Evolutionary conservation across 2,329 filamentous ascomycete species (phyloP).

Genomic region (Bipolaris sorokiniana): DNA sequence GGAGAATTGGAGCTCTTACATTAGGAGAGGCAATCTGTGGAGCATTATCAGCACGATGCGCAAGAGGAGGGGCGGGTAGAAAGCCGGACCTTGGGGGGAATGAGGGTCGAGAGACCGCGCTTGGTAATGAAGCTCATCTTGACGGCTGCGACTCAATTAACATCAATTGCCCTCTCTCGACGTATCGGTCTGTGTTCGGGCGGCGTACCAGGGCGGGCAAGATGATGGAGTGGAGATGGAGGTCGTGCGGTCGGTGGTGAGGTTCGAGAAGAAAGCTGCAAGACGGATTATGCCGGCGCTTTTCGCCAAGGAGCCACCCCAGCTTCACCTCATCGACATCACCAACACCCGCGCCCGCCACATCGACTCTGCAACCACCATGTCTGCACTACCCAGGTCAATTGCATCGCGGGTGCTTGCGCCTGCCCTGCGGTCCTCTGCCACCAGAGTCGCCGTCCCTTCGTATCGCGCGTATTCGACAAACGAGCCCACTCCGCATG

Average conservation of each 20-base stretch:
- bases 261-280: constrained; percentile 41
- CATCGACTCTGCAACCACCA: constrained; percentile 35
- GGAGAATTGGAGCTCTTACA: constrained; percentile 62
- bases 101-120: constrained; percentile 95
- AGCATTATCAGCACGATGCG: constrained; percentile 46
- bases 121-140: constrained; percentile 93
- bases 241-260: constrained; percentile 38
- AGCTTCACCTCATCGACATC: constrained; percentile 34
- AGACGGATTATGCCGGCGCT: constrained; percentile 34
- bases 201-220: constrained; percentile 46
- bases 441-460: constrained; percentile 30
- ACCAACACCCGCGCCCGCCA: constrained; percentile 21
- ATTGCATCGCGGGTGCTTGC: constrained; percentile 51
- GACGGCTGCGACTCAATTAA: constrained; percentile 53
- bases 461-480: constrained; percentile 43
- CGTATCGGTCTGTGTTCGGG: constrained; percentile 13
- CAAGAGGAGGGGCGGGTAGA: constrained; percentile 13
- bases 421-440: constrained; percentile 38
- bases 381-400: constrained; percentile 50
- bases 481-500: constrained; percentile 25
- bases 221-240: constrained; percentile 45
- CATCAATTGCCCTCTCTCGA: constrained; percentile 37
- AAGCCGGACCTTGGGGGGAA: constrained; percentile 88
- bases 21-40: constrained; percentile 79
- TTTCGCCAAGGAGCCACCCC: constrained; percentile 21